phyloP scores from a whole-genome alignment of 495 filamentous ascomycete genomes.

The Penicillium argentinense region DNA sequence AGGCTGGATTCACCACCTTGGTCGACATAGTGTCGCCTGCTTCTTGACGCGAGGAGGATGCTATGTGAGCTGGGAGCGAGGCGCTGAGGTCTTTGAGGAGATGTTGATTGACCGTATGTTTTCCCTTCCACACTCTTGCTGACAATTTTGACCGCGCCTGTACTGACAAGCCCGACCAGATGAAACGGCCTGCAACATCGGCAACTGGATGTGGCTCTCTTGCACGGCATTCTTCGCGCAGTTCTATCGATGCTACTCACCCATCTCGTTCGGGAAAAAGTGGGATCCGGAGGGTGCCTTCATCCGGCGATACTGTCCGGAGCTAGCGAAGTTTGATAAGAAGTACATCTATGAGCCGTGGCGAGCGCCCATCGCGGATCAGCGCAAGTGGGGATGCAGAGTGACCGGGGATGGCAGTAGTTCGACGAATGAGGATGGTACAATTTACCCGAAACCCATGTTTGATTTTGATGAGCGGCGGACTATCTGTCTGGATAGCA shows the following conservation, averaged over 20 bases:
- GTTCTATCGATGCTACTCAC: slow-evolving; percentile 66
- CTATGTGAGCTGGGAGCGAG: slow-evolving; percentile 72
- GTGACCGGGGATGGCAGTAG: slow-evolving; percentile 52
- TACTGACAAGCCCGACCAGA: slow-evolving; percentile 26
- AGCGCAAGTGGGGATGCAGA: slow-evolving; percentile 57
- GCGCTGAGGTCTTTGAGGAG: slow-evolving; percentile 73
- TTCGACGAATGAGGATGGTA: slow-evolving; percentile 30
- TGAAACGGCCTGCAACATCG: slow-evolving; percentile 65
- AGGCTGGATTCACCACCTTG: slow-evolving; percentile 76
- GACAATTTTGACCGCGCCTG: neutral
- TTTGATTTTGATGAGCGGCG: slow-evolving; percentile 65
- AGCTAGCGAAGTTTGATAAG: slow-evolving; percentile 55
- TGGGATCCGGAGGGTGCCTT: slow-evolving; percentile 63
- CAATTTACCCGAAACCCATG: slow-evolving; percentile 66
- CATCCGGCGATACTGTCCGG: slow-evolving; percentile 60
- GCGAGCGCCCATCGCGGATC: slow-evolving; percentile 61
- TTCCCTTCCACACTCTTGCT: neutral
- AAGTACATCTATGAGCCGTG: slow-evolving; percentile 77
- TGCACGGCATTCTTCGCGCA: slow-evolving; percentile 68
- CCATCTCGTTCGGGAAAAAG: slow-evolving; percentile 65
- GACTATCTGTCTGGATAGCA: slow-evolving; percentile 56
- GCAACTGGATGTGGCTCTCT: slow-evolving; percentile 76
- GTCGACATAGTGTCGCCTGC: slow-evolving; percentile 69
- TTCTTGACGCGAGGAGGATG: slow-evolving; percentile 72
- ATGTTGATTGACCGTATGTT: slow-evolving; percentile 59